Evolutionary conservation across 2,329 filamentous ascomycete genomes (phyloP), one percentile per base, ranked within the genome.

Genomic region (Clarireedia paspali): DNA sequence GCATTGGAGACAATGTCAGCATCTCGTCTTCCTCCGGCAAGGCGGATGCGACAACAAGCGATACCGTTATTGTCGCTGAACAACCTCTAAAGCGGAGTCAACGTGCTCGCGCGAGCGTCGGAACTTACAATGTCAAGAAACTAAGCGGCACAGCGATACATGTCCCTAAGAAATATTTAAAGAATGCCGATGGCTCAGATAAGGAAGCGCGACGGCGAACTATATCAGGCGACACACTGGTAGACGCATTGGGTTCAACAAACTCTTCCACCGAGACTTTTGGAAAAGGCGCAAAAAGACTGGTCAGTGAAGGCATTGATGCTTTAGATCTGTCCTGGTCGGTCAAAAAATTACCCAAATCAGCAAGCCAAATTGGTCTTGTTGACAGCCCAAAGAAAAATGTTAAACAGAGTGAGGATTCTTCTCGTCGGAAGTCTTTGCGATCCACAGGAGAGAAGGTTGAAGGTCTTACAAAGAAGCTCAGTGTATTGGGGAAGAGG

Each of bases 51-150:
- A 50, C 46, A 17, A 44, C 34, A 10, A 12, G 55, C 36, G 49
- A 59, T 15, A 46, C 52, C 38, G 52, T 51, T 20, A 49, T 61
- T 36, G 39, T 50, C 10, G 27, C 40, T 23, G 57, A 42, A 34
- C 50, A 55, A n/a, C 45, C 56, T n/a, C 50, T 69, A 50, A 65
- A 67, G 54, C 79, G 82, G 56, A 75, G 79, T 59, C 78, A 77
- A 63, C 80, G 84, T 64, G 73, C 76, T 39, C 77, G 80, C 59
- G 65, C 72, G n/a, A 77, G 75, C 53, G 73, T 82, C 17, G 77
- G 80, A 12, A 79, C 84, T 15, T 89, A 89, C 72, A 89, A 89
- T 64, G 72, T 87, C 15, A 76, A 81, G 60, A 77, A 80, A 63
- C 74, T 87, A 51, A 78, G 77, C 57, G 83, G 84, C 62, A 87